Evolutionary conservation across 106 monocot species (phyloP).

Genomic region (Amphibolis antarctica): DNA sequence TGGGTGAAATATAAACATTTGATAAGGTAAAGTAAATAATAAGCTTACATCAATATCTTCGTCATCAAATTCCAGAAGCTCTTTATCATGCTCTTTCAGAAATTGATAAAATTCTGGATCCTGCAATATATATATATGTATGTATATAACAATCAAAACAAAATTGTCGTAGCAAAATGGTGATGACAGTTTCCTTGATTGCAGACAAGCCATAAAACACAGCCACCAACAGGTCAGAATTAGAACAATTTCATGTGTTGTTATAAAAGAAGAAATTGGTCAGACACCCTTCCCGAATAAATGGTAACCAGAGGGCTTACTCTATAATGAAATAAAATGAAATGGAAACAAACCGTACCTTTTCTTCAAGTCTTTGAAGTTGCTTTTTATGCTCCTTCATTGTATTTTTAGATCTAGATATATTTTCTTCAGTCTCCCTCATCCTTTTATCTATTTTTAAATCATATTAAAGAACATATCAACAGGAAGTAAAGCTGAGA

Average conservation of each 20-base stretch:
- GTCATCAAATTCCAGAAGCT: conserved; percentile 75
- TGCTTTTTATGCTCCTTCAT: conserved; percentile 46
- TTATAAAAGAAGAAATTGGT: not conserved
- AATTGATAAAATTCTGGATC: conserved; percentile 96
- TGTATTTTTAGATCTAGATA: conserved; percentile 6
- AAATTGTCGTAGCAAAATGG: not conserved
- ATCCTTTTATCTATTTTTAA: conserved; percentile 11
- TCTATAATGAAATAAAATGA: not conserved
- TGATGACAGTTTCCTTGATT: not conserved
- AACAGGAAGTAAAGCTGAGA: not conserved
- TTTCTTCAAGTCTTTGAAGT: conserved; percentile 61
- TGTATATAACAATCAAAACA: not conserved
- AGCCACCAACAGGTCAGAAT: not conserved
- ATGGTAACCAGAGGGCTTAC: not conserved
- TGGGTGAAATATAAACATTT: too few species aligned
- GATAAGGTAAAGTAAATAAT: not conserved
- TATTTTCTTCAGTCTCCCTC: conserved; percentile 4
- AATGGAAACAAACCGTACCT: conserved; percentile 18
- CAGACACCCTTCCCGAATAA: not conserved
- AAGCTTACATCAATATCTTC: conserved; percentile 54
- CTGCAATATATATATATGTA: conserved; percentile 18
- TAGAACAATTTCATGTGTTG: not conserved
- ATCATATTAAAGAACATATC: not conserved
- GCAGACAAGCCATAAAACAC: not conserved
- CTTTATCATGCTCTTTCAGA: conserved; percentile 80